Conservation (phyloP, 2,329 filamentous ascomycete genomes). For the Bretziella fagacearum region DNA sequence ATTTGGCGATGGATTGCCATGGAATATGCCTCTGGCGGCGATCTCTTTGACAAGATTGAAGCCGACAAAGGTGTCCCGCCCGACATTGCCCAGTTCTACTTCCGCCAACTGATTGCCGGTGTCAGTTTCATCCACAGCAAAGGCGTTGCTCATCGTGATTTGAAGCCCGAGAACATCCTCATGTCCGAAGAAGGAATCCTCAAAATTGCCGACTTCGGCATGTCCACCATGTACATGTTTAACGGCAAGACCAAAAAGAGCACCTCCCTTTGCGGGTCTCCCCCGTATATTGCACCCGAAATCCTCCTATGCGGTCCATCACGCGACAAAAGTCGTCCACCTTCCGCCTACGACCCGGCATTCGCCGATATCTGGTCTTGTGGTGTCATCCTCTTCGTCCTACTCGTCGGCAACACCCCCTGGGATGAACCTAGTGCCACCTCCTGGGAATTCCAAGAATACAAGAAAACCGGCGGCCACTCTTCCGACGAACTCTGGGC, state of each 20-base stretch:
- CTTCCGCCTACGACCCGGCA: conserved; percentile 51
- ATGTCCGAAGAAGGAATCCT: conserved; percentile 69
- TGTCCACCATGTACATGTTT: conserved; percentile 85
- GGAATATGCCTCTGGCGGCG: conserved; percentile 88
- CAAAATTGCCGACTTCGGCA: conserved; percentile 92
- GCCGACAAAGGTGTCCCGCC: conserved; percentile 88
- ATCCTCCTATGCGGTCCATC: conserved; percentile 42
- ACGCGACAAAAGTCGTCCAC: conserved; percentile 28
- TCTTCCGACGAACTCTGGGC: conserved; percentile 77
- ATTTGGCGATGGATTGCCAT: conserved; percentile 96
- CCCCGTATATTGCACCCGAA: conserved; percentile 93
- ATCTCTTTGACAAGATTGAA: conserved; percentile 98
- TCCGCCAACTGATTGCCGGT: conserved; percentile 75
- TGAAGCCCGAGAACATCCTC: conserved; percentile 91
- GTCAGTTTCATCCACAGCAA: conserved; percentile 93
- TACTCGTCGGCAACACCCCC: conserved; percentile 89
- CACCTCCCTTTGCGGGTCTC: conserved; percentile 82
- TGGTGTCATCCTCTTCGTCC: conserved; percentile 90
- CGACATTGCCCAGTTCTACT: conserved; percentile 93
- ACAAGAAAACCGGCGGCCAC: conserved; percentile 59
- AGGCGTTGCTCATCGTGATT: conserved; percentile 80
- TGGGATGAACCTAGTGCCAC: conserved; percentile 82
- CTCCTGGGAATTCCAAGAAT: conserved; percentile 87
- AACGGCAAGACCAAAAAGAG: conserved; percentile 69
- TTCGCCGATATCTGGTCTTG: conserved; percentile 92